These are phyloP conservation scores for Picocystis salinarum DNA, from an alignment of 139 green algal genomes.

Conservation along the genomic window DNA sequence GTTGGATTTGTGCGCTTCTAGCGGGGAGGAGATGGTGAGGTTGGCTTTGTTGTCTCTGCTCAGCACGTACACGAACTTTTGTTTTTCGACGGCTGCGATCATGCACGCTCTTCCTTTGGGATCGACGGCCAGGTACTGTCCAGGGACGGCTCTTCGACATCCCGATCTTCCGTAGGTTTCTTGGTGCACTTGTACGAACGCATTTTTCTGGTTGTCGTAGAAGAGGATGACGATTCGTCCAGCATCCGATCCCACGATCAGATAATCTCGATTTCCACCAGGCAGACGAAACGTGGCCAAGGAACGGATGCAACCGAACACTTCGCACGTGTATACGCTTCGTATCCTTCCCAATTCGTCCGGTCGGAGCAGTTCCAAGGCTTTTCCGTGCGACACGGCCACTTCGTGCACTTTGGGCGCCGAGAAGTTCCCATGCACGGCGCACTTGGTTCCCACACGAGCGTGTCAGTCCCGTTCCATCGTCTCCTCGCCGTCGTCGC, in stretches of 20 bases:
- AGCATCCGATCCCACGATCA: conserved; percentile 78
- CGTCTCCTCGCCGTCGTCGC: too few relatives aligned
- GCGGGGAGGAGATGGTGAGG: conserved; percentile 88
- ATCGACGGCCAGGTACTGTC: conserved; percentile 77
- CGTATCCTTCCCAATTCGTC: conserved; percentile 58
- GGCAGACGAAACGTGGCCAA: conserved; percentile 74
- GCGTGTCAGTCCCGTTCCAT: too few relatives aligned
- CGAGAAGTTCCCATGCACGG: conserved; percentile 87
- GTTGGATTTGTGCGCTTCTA: conserved; percentile 90
- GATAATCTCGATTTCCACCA: conserved; percentile 61
- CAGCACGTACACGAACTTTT: conserved; percentile 98
- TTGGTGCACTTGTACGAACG: conserved; percentile 80
- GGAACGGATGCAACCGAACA: conserved; percentile 78
- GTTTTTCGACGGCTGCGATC: conserved; percentile 84
- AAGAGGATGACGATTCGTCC: conserved; percentile 89
- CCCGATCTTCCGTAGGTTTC: conserved; percentile 94
- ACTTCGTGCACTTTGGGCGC: conserved; percentile 88
- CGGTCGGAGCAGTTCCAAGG: conserved; percentile 88
- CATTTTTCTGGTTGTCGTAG: conserved; percentile 63
- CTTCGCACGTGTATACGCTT: conserved; percentile 17
- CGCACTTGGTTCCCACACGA: too few relatives aligned
- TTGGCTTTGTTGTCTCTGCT: conserved; percentile 82
- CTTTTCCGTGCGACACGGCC: conserved; percentile 61
- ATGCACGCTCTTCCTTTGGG: conserved; percentile 87
- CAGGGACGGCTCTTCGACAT: conserved; percentile 80